These are phyloP conservation scores for Alternaria arborescens DNA, from an alignment of 2,329 filamentous ascomycete species.

Conservation along the genomic window DNA sequence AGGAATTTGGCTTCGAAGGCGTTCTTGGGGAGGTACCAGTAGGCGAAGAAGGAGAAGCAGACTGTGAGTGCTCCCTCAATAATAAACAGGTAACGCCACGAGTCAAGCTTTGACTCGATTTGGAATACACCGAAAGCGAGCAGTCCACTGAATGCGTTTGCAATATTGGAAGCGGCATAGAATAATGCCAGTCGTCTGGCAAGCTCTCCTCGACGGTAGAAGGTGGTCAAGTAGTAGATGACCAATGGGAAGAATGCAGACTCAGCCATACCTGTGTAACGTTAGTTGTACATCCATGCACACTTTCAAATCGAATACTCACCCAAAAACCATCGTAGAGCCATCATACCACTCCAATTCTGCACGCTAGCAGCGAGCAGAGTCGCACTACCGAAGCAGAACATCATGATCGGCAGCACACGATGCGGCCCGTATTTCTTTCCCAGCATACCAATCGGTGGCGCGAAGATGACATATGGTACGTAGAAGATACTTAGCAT, in stretches of 20 bases:
- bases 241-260: slow-evolving; percentile 75
- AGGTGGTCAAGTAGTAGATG: slow-evolving; percentile 67
- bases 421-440: slow-evolving; percentile 72
- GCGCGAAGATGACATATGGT: slow-evolving; percentile 75
- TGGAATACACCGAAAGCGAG: slow-evolving; percentile 70
- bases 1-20: slow-evolving; percentile 72
- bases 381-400: slow-evolving; percentile 71
- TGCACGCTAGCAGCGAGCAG: slow-evolving; percentile 64
- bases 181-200: slow-evolving; percentile 75
- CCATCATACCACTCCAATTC: slow-evolving; percentile 72
- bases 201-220: slow-evolving; percentile 76
- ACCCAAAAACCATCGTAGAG: slow-evolving; percentile 74
- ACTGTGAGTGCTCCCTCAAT: slow-evolving; percentile 68
- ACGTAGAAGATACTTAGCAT: slow-evolving; percentile 76
- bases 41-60: slow-evolving; percentile 68
- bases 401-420: slow-evolving; percentile 74
- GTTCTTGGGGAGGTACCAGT: slow-evolving; percentile 72
- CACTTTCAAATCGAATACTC: slow-evolving; percentile 1
- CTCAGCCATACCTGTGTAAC: slow-evolving; percentile 63
- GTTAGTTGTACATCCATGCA: slow-evolving; percentile 13
- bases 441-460: slow-evolving; percentile 70
- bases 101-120: slow-evolving; percentile 60
- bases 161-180: slow-evolving; percentile 79
- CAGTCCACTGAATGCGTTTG: slow-evolving; percentile 70
- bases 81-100: slow-evolving; percentile 73